A percentile compares a stretch with the other conserved stretches of the same genome.
These are phyloP conservation scores for Colletotrichum musicola DNA, from an alignment of 2,329 filamentous ascomycete genomes.

Conservation along the genomic window DNA sequence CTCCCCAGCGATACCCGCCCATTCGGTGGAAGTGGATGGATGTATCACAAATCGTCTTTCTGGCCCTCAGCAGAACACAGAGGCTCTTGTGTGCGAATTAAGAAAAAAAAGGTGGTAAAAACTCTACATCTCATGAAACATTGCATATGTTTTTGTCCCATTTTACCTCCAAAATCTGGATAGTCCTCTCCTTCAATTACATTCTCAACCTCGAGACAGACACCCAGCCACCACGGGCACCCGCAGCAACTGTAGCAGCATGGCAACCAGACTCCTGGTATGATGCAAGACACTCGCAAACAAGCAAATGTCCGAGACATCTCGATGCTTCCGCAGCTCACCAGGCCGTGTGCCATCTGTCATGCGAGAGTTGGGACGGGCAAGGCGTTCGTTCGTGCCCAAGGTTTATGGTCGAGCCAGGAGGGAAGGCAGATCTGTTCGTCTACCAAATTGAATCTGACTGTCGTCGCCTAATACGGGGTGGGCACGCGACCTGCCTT, in stretches of 20 bases:
- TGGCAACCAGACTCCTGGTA: background rate
- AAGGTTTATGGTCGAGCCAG: slow-evolving; percentile 2
- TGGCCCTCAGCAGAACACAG: too few relatives aligned
- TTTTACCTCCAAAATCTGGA: too few relatives aligned
- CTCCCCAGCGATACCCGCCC: too few relatives aligned
- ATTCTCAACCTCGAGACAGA: too few relatives aligned
- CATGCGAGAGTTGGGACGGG: slow-evolving; percentile 17
- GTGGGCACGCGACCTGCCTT: slow-evolving; percentile 27
- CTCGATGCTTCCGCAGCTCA: background rate
- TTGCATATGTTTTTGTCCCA: too few relatives aligned
- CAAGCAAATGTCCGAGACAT: background rate
- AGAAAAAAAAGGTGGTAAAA: too few relatives aligned
- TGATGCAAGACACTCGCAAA: background rate
- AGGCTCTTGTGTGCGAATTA: too few relatives aligned
- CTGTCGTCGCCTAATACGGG: background rate
- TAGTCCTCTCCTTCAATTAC: too few relatives aligned
- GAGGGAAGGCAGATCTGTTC: background rate
- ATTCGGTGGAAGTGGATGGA: too few relatives aligned
- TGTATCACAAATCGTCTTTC: too few relatives aligned
- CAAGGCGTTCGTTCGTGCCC: background rate
- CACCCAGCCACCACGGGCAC: too few relatives aligned
- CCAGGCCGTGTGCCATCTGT: background rate
- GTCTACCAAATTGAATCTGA: background rate
- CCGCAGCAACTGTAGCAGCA: background rate
- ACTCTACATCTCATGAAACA: too few relatives aligned